Evolutionary conservation across 2,329 filamentous ascomycete species (phyloP).

Genomic region (Beauveria sp.): DNA sequence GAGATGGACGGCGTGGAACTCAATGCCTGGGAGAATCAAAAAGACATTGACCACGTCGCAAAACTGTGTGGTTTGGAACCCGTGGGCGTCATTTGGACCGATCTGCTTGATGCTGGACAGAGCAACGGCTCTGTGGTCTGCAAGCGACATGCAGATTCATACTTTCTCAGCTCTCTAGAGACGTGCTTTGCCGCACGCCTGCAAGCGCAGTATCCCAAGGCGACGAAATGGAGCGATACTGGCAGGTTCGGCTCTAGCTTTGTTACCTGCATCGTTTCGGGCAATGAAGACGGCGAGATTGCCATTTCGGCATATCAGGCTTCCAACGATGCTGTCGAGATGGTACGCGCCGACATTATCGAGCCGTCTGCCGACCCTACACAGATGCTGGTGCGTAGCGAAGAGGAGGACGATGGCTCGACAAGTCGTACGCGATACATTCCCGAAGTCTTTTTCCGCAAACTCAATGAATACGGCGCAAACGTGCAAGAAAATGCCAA

Average conservation of each 20-base stretch:
- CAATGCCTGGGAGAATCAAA: slow-evolving; percentile 76
- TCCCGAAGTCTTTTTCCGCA: slow-evolving; percentile 92
- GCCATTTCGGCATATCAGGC: slow-evolving; percentile 88
- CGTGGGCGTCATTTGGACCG: slow-evolving; percentile 91
- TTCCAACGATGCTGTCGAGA: slow-evolving; percentile 91
- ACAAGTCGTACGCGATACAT: slow-evolving; percentile 75
- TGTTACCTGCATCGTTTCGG: slow-evolving; percentile 92
- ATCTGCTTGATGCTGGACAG: slow-evolving; percentile 72
- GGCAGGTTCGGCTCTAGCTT: slow-evolving; percentile 93
- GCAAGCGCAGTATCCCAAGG: slow-evolving; percentile 80
- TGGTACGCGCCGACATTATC: slow-evolving; percentile 90
- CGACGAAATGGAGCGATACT: slow-evolving; percentile 95
- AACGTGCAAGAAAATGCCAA: slow-evolving; percentile 98
- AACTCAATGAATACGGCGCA: slow-evolving; percentile 91
- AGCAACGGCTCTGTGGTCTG: slow-evolving; percentile 84
- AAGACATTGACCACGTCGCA: slow-evolving; percentile 73
- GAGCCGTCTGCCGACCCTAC: slow-evolving; percentile 90
- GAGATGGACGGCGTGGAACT: slow-evolving; percentile 85
- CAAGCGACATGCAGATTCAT: slow-evolving; percentile 92
- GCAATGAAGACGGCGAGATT: slow-evolving; percentile 83
- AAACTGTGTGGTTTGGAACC: slow-evolving; percentile 76
- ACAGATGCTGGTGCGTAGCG: slow-evolving; percentile 89
- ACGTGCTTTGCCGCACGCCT: slow-evolving; percentile 81
- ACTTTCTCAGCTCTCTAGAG: slow-evolving; percentile 87
- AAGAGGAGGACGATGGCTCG: slow-evolving; percentile 73